Base-by-base conservation (phyloP, 352 stramenopile genomes). In the Phytophthora pini region DNA sequence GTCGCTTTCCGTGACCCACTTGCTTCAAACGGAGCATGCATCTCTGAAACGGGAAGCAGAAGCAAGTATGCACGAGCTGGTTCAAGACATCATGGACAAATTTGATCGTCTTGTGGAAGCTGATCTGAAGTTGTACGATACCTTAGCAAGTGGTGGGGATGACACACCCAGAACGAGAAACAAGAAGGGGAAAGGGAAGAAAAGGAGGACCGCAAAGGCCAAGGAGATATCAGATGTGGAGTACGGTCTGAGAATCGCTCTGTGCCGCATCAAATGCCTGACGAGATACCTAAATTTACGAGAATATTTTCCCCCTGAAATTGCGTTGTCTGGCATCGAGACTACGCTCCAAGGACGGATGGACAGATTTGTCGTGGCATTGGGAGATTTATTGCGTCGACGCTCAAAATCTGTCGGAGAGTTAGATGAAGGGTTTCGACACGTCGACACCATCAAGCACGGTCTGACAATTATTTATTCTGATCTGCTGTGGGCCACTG, bases 1-100 rank as follows among this genome's bases (percentile, higher is more conserved):
- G 24, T 70, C 86, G 3, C 57, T 88, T 20, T 87, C 85, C 5
- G 77, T 96, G 43, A 74, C 82, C 1, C 83, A 95, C 39, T 72
- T 96, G 55, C 57, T 82, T 27, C 74, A 89, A 63, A 88, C 77
- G 7, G 80, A 92, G 12, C 84, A 95, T 57, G 79, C 87, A 46
- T 86, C 88, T 36, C 67, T 94, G 20, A 93, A 91, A 71, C 79
- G 87, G 22, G 87, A 95, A 63, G 83, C 81, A 2, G 86, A 93
- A 49, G 63, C 89, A 27, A 81, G 89, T n/a, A 65, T 94, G 8
- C 82, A 84, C 38, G 84, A 95, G 56, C 62, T 96, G 3, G 49
- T 86, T 22, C 84, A 93, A 72, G 74, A 84, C 22, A 52, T 91
- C 11, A 65, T 93, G 5, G 85, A 93, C 20, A 89, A 92, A 48